Evolutionary conservation across 2,329 filamentous ascomycete genomes (phyloP), one percentile per base, ranked within the genome.

Genomic region (Taxawa tesnikishii): DNA sequence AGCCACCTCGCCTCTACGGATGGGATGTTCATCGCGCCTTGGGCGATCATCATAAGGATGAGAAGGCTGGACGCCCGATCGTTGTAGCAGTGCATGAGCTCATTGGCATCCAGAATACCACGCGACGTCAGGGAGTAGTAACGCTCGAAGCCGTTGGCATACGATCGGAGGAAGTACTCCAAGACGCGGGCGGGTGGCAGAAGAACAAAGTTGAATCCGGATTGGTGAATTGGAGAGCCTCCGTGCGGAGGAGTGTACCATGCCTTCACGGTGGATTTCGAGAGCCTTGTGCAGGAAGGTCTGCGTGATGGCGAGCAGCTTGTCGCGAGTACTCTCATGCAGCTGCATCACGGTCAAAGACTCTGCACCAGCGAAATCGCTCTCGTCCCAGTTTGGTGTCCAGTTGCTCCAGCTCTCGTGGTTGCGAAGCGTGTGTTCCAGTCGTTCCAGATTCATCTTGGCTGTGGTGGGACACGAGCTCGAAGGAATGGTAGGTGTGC

Each of bases 11-110:
- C 75, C 53, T 80, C 76, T 1, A 70, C 60, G 24, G 70, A 74
- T 3, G 75, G 71, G 31, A 79, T 71, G n/a, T 68, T 66, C 35
- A 74, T 72, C 7, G 77, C 76, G 11, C 77, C 78, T 44, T 79
- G 75, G 1, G 77, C 76, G 34, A 82, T 77, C 76, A 82, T 81
- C 49, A 82, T 67, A 14, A 82, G 59, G 1, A 82, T 67, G 9
- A 82, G 58, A 17, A 82, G 53, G 23, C 73, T 78, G 1, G 75
- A 73, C 1, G 75, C 71, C 41, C 75, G 70, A 44, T 75, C 76
- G 44, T 76, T 74, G 42, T 61, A 62, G 32, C 58, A 63, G 34
- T 71, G 63, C 48, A 82, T 67, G 54, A 81, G 64, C 48, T 76
- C 71, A 41, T 81, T 81, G 6, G 74, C 67, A 42, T 82, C 75